Evolutionary conservation across 768 basidiomycete species (phyloP), one percentile per base, ranked within the genome.

Genomic region (Gymnopilus junonius): DNA sequence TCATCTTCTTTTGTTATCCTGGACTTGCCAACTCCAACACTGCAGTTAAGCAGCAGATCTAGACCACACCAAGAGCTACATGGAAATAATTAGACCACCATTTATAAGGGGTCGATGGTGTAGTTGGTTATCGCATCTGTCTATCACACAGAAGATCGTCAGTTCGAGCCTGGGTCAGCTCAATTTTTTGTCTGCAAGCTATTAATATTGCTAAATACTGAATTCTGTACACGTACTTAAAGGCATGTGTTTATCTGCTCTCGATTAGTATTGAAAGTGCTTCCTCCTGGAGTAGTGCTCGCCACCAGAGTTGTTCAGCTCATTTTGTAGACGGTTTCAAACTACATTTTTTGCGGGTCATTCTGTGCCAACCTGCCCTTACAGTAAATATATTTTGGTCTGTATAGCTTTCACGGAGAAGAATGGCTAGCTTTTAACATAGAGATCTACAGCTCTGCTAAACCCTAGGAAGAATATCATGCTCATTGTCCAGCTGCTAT

Each of bases 111-210:
- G 71, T 79, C 77, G 84, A 82, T 87, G 85, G 87, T 83, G 86
- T 87, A 88, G 85, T 87, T 88, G 86, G 87, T 88, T 88, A 89
- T 89, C 86, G 84, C 87, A 86, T 87, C 85, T 87, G 87, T 88
- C 86, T 87, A 86, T 88, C 86, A 88, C 87, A 87, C 87, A 87
- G 87, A 86, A 86, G 87, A 85, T 84, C 86, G 80, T 77, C 85
- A 82, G 87, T 87, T 87, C 85, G 85, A 88, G 71, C 84, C 85
- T 82, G 84, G 83, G 76, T 85, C 83, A 77, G 78, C 70, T 76
- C 73, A 80, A 69, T 35, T 58, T 58, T 63, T 58, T 10, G n/a
- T n/a, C n/a, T n/a, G n/a, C n/a, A n/a, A n/a, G n/a, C n/a, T n/a
- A n/a, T n/a, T n/a, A n/a, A 42, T 3, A 37, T 8, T 8, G 40